Evolutionary conservation across 2,329 filamentous ascomycete genomes (phyloP).

Genomic region (Aureobasidium mangrovei): DNA sequence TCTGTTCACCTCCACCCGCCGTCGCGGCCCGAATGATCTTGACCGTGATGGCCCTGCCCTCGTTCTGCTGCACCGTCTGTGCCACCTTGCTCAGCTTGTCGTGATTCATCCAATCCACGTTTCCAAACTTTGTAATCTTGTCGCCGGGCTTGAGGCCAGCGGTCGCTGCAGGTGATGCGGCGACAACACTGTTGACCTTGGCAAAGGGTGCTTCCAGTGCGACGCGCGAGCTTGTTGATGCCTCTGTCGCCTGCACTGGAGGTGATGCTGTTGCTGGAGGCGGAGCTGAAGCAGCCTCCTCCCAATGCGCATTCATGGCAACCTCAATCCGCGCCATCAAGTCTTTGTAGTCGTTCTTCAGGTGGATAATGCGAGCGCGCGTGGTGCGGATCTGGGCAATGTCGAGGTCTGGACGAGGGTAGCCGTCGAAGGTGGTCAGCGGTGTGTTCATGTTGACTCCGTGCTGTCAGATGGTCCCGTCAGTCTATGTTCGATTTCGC

Average conservation of each 20-base stretch:
- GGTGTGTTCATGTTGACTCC: slow-evolving; percentile 85
- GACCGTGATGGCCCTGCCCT: slow-evolving; percentile 65
- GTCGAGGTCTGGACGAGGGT: slow-evolving; percentile 86
- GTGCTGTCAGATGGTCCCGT: slow-evolving; percentile 52
- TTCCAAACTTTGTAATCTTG: slow-evolving; percentile 74
- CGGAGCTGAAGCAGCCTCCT: slow-evolving; percentile 40
- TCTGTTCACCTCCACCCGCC: slow-evolving; percentile 51
- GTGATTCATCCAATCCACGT: slow-evolving; percentile 74
- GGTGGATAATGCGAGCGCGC: slow-evolving; percentile 74
- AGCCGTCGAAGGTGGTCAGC: slow-evolving; percentile 82
- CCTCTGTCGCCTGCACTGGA: slow-evolving; percentile 9
- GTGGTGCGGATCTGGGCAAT: slow-evolving; percentile 96
- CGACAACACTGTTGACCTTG: slow-evolving; percentile 74
- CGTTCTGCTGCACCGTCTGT: slow-evolving; percentile 82
- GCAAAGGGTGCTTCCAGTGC: slow-evolving; percentile 63
- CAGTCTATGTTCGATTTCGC: background rate
- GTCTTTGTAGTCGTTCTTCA: slow-evolving; percentile 89
- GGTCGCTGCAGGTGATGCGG: slow-evolving; percentile 68
- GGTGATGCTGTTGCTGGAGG: slow-evolving; percentile 18
- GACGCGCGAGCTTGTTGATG: slow-evolving; percentile 22
- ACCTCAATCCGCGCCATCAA: slow-evolving; percentile 78
- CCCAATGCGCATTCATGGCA: slow-evolving; percentile 82
- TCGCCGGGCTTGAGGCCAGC: slow-evolving; percentile 78
- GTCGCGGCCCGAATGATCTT: slow-evolving; percentile 53
- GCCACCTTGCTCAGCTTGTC: slow-evolving; percentile 77